phyloP scores from a whole-genome alignment of 768 basidiomycete species.

The Amanita molliuscula region DNA sequence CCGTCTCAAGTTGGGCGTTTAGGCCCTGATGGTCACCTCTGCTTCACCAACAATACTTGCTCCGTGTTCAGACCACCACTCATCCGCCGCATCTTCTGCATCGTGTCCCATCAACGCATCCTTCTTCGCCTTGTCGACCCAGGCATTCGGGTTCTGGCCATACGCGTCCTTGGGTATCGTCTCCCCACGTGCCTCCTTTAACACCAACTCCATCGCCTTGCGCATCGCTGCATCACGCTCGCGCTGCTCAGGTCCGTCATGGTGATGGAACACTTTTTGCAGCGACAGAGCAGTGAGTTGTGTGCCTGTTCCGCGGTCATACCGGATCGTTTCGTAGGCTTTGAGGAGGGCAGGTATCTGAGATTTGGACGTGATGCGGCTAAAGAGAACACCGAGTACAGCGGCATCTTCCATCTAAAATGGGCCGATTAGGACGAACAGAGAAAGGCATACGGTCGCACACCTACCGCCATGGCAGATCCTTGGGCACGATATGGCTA shows the following conservation, averaged over 20 bases:
- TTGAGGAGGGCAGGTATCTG: slow-evolving; percentile 38
- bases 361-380: slow-evolving; percentile 27
- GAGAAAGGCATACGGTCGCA: background rate
- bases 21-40: background rate
- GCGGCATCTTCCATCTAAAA: slow-evolving; percentile 39
- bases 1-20: background rate
- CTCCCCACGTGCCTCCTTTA: slow-evolving; percentile 16
- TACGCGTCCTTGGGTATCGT: slow-evolving; percentile 9
- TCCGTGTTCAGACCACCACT: slow-evolving; percentile 27
- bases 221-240: slow-evolving; percentile 42
- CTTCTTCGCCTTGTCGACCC: slow-evolving; percentile 45
- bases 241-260: slow-evolving; percentile 46
- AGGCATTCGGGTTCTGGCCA: slow-evolving; percentile 34
- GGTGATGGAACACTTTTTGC: slow-evolving; percentile 44
- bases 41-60: background rate
- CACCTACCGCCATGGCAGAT: slow-evolving; percentile 39
- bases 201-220: slow-evolving; percentile 31
- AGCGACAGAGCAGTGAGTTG: slow-evolving; percentile 41
- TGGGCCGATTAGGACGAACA: background rate
- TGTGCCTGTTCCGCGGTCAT: slow-evolving; percentile 35
- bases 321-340: slow-evolving; percentile 44
- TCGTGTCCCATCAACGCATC: slow-evolving; percentile 41
- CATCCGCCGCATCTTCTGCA: slow-evolving; percentile 38
- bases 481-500: slow-evolving; percentile 49
- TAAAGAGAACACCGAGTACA: slow-evolving; percentile 40